These are phyloP conservation scores for Pelargonium nanum DNA, from an alignment of 345 rosid species.

Conservation along the genomic window DNA sequence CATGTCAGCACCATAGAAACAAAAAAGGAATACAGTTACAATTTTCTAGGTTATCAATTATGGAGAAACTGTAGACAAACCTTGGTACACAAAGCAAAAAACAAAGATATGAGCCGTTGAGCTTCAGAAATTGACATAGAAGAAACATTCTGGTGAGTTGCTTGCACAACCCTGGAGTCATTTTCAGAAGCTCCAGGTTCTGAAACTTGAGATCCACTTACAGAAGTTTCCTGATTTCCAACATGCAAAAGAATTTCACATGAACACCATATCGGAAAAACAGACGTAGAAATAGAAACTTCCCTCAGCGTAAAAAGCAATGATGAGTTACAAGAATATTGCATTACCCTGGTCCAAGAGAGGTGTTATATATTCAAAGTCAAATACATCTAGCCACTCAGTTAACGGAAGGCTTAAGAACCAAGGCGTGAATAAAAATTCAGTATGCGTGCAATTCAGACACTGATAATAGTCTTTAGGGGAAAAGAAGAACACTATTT, in stretches of 20 bases:
- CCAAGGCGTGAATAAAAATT: not conserved
- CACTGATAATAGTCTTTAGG: not conserved
- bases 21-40: not conserved
- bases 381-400: not conserved
- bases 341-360: not conserved
- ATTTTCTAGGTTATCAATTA: not conserved
- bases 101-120: slow-evolving; percentile 76
- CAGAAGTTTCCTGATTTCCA: slow-evolving; percentile 39
- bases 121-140: slow-evolving; percentile 59
- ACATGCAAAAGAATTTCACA: slow-evolving; percentile 27
- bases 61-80: slow-evolving; percentile 25
- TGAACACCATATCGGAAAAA: not conserved
- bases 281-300: not conserved
- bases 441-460: not conserved
- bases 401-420: not conserved
- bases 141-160: slow-evolving; percentile 32
- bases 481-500: too few species aligned
- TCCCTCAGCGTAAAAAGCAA: too few species aligned
- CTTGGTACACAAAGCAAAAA: slow-evolving; percentile 92
- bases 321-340: too few species aligned
- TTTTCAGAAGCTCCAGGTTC: slow-evolving; percentile 39
- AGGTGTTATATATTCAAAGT: not conserved
- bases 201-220: slow-evolving; percentile 39
- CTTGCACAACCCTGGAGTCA: slow-evolving; percentile 35
- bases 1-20: slow-evolving; percentile 16